Evolutionary conservation across 495 filamentous ascomycete genomes (phyloP).

Genomic region (Lepidopterella palustris): DNA sequence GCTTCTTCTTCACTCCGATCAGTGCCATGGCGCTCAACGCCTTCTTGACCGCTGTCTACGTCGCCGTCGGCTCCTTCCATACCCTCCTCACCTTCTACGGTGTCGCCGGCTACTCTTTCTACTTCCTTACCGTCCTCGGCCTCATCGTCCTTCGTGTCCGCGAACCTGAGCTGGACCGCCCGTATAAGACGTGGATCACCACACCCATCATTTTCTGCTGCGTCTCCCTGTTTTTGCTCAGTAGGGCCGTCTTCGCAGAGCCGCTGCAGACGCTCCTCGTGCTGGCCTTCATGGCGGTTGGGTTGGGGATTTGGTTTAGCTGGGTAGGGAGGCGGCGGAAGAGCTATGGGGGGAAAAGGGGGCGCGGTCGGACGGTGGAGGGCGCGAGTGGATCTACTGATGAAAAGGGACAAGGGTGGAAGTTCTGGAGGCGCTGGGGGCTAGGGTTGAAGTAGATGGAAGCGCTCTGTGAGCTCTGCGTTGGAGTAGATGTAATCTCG

Average conservation of each 20-base stretch:
- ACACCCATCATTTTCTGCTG: constrained; percentile 98
- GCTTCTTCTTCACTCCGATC: constrained; percentile 74
- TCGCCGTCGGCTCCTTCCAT: constrained; percentile 79
- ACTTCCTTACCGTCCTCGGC: constrained; percentile 91
- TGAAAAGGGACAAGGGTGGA: constrained; percentile 47
- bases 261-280: constrained; percentile 87
- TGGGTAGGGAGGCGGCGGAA: constrained; percentile 57
- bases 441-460: no score
- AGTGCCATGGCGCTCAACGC: constrained; percentile 81
- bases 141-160: constrained; percentile 84
- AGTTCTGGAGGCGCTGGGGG: constrained; percentile 47
- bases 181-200: constrained; percentile 91
- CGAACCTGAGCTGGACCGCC: constrained; percentile 80
- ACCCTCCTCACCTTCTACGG: constrained; percentile 95
- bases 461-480: not conserved
- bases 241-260: constrained; percentile 77
- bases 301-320: constrained; percentile 85
- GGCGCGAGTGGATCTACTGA: constrained; percentile 7
- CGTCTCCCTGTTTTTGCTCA: constrained; percentile 86
- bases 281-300: constrained; percentile 71
- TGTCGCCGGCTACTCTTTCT: constrained; percentile 92
- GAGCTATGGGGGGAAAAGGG: constrained; percentile 35
- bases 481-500: no score
- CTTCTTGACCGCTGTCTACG: constrained; percentile 63
- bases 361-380: no score